These are phyloP conservation scores for Eimeria brunetti DNA, from an alignment of 169 alveolate species.

Conservation along the genomic window DNA sequence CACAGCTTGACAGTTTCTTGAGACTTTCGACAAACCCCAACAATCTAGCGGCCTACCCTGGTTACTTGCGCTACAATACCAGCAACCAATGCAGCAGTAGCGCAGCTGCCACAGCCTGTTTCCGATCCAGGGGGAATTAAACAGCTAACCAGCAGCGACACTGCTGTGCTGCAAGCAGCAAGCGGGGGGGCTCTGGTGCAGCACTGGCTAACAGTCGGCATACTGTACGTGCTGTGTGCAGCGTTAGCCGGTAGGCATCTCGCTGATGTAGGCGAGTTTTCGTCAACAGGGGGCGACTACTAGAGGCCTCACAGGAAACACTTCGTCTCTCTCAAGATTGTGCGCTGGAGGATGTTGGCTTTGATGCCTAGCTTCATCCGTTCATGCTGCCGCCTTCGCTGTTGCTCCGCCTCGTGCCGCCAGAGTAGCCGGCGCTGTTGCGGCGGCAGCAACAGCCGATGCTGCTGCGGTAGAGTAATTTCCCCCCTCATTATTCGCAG, in stretches of 20 bases:
- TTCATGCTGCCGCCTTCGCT: conserved; percentile 18
- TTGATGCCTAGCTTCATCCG: conserved; percentile 41
- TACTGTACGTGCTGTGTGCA: not conserved
- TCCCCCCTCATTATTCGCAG: not conserved
- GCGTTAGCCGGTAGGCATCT: not conserved
- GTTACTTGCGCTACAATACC: not conserved
- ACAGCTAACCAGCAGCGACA: not conserved
- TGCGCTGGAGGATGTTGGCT: conserved; percentile 44
- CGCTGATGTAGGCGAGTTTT: not conserved
- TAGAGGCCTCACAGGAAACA: conserved; percentile 9
- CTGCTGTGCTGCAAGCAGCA: not conserved
- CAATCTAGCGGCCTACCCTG: not conserved
- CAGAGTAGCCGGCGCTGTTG: conserved; percentile 46
- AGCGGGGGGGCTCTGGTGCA: not conserved
- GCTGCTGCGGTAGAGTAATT: not conserved
- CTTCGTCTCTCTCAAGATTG: conserved; percentile 46
- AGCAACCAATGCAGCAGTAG: conserved; percentile 10
- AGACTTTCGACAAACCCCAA: not conserved
- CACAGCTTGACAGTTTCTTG: not conserved
- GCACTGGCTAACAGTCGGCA: not conserved
- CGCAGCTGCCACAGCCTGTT: not conserved
- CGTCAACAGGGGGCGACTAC: not conserved
- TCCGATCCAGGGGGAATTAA: not conserved
- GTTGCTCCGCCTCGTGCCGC: conserved; percentile 61
- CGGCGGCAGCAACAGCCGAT: conserved; percentile 26